Conservation (phyloP, 768 basidiomycete genomes). For the Leccinum barrowsii region DNA sequence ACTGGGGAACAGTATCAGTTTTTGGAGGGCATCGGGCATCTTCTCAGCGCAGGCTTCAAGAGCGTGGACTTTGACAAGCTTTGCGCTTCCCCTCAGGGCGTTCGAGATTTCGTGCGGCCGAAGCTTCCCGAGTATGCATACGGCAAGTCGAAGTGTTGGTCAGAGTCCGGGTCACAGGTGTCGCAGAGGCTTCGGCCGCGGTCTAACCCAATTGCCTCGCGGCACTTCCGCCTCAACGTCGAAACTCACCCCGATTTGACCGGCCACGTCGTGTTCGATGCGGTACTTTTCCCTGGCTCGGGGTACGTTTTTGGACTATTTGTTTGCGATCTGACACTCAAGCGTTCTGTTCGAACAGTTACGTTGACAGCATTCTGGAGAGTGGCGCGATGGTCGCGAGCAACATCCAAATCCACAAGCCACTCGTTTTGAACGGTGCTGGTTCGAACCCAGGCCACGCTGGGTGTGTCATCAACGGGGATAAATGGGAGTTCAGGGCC, state of each 20-base stretch:
- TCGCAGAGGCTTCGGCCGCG: conserved; percentile 27
- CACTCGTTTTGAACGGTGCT: conserved; percentile 22
- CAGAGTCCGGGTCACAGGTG: conserved; percentile 21
- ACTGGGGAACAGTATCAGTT: conserved; percentile 33
- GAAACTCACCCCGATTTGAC: conserved; percentile 36
- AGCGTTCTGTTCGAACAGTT: conserved; percentile 7
- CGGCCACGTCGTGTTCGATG: conserved; percentile 43
- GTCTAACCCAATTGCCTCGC: conserved; percentile 35
- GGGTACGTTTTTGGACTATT: conserved; percentile 32
- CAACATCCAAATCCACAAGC: conserved; percentile 29
- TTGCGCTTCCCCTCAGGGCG: conserved; percentile 20
- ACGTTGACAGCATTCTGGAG: conserved; percentile 31
- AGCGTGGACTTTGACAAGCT: conserved; percentile 28
- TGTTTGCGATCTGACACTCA: background rate
- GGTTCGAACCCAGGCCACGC: conserved; percentile 19
- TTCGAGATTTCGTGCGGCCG: conserved; percentile 20
- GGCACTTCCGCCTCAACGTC: conserved; percentile 33
- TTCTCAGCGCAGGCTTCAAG: conserved; percentile 29
- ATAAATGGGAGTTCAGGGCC: conserved; percentile 30
- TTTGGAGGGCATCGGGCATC: conserved; percentile 31
- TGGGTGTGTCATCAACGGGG: conserved; percentile 26
- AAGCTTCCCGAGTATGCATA: conserved; percentile 32
- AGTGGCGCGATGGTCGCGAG: conserved; percentile 31
- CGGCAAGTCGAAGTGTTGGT: conserved; percentile 26
- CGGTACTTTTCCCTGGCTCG: conserved; percentile 43